phyloP scores from a whole-genome alignment of 148 eudicot genomes.

The Chenopodium berlandieri region DNA sequence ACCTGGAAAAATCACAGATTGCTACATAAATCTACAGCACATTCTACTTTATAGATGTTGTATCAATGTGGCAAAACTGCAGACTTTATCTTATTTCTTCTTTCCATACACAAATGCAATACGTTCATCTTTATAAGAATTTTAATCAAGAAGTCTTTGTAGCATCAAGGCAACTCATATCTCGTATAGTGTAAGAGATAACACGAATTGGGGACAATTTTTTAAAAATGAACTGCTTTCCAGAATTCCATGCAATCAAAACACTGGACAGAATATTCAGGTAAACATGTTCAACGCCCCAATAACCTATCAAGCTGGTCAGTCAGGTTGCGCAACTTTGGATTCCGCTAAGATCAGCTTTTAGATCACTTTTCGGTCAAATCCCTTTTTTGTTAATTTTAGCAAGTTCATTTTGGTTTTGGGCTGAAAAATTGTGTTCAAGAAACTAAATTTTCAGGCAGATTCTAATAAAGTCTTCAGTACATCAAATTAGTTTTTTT shows the following conservation, averaged over 20 bases:
- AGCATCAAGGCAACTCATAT: not conserved
- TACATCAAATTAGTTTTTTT: not conserved
- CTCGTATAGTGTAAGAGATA: not conserved
- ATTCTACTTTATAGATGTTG: not conserved
- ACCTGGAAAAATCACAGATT: constrained; percentile 43
- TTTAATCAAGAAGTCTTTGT: not conserved
- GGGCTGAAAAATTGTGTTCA: not conserved
- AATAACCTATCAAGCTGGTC: not conserved
- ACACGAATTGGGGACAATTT: not conserved
- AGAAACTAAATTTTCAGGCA: not conserved
- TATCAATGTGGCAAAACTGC: not conserved
- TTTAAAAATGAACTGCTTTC: not conserved
- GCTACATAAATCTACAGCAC: not conserved
- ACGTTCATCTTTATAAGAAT: not conserved
- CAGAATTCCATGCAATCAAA: not conserved
- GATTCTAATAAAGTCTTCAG: not conserved
- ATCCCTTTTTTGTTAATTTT: not conserved
- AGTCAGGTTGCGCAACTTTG: not conserved
- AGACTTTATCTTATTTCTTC: not conserved
- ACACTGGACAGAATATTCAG: not conserved
- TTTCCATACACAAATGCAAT: not conserved
- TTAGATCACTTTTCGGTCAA: not conserved
- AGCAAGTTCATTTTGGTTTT: not conserved
- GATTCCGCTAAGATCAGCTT: not conserved
- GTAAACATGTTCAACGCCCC: not conserved